phyloP scores from a whole-genome alignment of 306 rosid genomes.

The Vigna angularis region DNA sequence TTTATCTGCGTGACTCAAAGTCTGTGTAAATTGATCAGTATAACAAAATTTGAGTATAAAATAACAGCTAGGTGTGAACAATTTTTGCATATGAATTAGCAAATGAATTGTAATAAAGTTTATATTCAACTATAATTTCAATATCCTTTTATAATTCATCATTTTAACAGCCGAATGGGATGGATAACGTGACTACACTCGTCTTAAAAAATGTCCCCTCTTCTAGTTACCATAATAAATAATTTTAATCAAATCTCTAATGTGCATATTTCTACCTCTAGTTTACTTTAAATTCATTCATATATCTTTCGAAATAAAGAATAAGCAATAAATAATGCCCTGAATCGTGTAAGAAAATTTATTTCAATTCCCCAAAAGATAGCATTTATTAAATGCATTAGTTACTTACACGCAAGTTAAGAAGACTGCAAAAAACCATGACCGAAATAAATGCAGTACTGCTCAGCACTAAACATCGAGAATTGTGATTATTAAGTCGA shows the following conservation, averaged over 20 bases:
- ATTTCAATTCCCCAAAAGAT: slow-evolving; percentile 38
- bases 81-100: too few species aligned
- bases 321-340: neutral
- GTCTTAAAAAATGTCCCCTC: neutral
- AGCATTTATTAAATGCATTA: slow-evolving; percentile 41
- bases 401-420: slow-evolving; percentile 32
- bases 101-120: too few species aligned
- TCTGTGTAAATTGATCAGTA: too few species aligned
- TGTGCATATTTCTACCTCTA: neutral
- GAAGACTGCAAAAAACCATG: slow-evolving; percentile 24
- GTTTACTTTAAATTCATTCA: neutral
- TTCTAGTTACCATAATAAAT: neutral
- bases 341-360: neutral
- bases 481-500: slow-evolving; percentile 40
- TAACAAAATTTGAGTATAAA: too few species aligned
- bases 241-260: neutral
- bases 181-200: too few species aligned
- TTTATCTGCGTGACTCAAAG: too few species aligned
- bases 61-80: too few species aligned
- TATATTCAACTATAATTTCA: too few species aligned
- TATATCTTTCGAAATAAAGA: neutral
- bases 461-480: slow-evolving; percentile 25
- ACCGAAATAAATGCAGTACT: slow-evolving; percentile 32
- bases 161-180: too few species aligned
- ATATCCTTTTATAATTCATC: too few species aligned